Conservation (phyloP, 306 rosid species). For the Albizia julibrissin region DNA sequence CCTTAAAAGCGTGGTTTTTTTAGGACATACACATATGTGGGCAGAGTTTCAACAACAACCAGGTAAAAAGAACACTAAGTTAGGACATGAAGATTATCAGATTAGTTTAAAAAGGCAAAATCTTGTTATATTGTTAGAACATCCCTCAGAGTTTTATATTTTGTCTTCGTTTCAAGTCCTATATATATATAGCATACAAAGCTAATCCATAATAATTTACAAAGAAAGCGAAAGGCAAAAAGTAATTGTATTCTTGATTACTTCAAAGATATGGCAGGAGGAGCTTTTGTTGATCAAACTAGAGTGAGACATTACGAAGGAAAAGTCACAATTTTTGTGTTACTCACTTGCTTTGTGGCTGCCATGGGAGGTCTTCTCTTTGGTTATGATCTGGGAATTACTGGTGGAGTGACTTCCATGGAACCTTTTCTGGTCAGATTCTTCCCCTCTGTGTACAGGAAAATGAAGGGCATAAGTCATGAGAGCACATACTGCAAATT, state of each 20-base stretch:
- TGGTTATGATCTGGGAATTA: conserved; percentile 10
- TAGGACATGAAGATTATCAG: neutral
- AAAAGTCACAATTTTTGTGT: neutral
- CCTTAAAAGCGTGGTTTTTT: neutral
- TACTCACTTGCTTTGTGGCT: neutral
- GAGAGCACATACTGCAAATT: neutral
- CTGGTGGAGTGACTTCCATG: conserved; percentile 5
- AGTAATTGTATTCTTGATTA: neutral
- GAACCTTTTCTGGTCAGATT: neutral
- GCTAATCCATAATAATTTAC: neutral
- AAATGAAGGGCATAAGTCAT: neutral
- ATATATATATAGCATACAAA: neutral
- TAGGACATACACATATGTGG: neutral
- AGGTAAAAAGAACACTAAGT: neutral
- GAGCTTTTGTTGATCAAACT: neutral
- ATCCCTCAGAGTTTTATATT: neutral
- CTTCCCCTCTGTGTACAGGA: neutral
- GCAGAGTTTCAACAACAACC: neutral
- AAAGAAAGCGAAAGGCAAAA: neutral
- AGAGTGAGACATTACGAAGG: neutral
- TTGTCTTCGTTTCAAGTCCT: neutral
- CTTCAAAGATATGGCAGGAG: neutral
- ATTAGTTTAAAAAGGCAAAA: neutral
- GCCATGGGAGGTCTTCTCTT: conserved; percentile 10
- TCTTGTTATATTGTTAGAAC: neutral